phyloP scores from a whole-genome alignment of 768 basidiomycete species.

The Podaxis rugospora region DNA sequence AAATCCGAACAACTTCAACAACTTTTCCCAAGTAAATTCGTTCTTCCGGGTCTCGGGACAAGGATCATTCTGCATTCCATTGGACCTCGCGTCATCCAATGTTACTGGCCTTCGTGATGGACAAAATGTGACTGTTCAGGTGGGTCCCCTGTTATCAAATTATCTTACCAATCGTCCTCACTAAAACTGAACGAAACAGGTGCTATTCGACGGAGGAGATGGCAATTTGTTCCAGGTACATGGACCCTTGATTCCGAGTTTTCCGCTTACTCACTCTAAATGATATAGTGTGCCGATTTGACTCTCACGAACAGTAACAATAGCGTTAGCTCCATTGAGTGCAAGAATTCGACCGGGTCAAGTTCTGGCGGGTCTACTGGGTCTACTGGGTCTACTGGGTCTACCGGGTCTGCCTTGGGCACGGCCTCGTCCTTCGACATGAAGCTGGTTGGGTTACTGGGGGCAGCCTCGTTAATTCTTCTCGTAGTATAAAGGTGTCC shows the following conservation, averaged over 20 bases:
- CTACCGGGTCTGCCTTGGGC: slow-evolving; percentile 6
- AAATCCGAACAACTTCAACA: slow-evolving; percentile 56
- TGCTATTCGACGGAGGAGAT: slow-evolving; percentile 52
- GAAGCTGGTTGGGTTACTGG: not conserved
- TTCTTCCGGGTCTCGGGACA: slow-evolving; percentile 37
- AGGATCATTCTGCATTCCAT: slow-evolving; percentile 63
- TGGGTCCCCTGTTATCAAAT: slow-evolving; percentile 24
- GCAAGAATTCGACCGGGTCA: slow-evolving; percentile 26
- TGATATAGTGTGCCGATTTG: slow-evolving; percentile 66
- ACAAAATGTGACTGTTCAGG: slow-evolving; percentile 68
- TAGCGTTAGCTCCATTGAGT: slow-evolving; percentile 38
- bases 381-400: slow-evolving; percentile 7
- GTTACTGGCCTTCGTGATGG: slow-evolving; percentile 50
- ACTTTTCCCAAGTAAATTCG: slow-evolving; percentile 46
- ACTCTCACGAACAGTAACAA: slow-evolving; percentile 50
- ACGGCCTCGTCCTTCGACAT: slow-evolving; percentile 2
- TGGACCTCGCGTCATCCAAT: slow-evolving; percentile 44
- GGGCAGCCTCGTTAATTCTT: slow-evolving; percentile 10
- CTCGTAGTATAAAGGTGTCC: slow-evolving; percentile 13
- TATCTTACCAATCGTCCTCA: not conserved
- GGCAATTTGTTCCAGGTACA: slow-evolving; percentile 62
- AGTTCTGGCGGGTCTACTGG: slow-evolving; percentile 4
- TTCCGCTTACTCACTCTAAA: not conserved
- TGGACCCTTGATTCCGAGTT: slow-evolving; percentile 13
- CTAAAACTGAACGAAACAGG: not conserved